Conservation (phyloP, 345 rosid species). For the Euphorbia tirucalli region DNA sequence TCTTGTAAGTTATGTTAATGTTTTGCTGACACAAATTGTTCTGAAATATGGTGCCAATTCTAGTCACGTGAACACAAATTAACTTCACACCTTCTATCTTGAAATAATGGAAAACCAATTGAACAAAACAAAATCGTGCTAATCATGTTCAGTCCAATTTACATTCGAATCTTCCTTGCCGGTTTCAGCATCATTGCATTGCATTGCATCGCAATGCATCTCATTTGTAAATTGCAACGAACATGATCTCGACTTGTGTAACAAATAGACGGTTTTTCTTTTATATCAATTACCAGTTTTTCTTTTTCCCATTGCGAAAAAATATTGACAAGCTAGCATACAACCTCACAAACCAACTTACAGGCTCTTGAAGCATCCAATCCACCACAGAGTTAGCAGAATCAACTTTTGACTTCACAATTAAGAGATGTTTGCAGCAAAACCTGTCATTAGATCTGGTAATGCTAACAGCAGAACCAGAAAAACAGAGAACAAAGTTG, state of each 20-base stretch:
- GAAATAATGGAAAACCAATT: neutral
- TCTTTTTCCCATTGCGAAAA: neutral
- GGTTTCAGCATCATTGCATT: conserved; percentile 10
- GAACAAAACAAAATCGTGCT: neutral
- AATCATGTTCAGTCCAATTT: neutral
- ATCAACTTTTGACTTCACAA: neutral
- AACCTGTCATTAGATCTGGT: conserved; percentile 5
- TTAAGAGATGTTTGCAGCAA: neutral
- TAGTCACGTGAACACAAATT: neutral
- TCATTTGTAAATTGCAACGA: conserved; percentile 7
- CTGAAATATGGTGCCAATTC: conserved; percentile 1
- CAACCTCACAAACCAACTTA: neutral
- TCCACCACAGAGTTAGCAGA: neutral
- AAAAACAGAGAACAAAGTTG: neutral
- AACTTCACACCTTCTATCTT: neutral
- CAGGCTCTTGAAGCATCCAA: neutral
- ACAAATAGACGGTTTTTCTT: neutral
- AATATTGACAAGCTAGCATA: neutral
- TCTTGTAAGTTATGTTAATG: too few species aligned
- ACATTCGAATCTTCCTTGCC: neutral
- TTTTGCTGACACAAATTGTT: neutral
- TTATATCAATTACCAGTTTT: neutral
- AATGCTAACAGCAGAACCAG: neutral
- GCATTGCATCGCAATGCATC: neutral
- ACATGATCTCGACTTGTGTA: neutral